Conservation (phyloP, 495 filamentous ascomycete genomes). For the Oleoguttula mirabilis region DNA sequence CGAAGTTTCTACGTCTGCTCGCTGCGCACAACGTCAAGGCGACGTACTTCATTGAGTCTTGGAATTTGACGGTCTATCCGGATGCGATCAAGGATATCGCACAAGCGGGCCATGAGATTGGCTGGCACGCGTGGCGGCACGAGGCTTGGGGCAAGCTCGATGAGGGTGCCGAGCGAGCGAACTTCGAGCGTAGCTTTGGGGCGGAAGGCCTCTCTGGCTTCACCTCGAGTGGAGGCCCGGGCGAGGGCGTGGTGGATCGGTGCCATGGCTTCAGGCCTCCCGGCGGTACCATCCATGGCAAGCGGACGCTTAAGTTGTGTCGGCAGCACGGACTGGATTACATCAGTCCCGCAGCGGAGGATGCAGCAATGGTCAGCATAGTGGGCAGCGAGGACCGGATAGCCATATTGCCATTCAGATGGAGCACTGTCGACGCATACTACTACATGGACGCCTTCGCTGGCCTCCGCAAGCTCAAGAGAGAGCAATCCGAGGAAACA, state of each 20-base stretch:
- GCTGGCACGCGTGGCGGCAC: slow-evolving; percentile 21
- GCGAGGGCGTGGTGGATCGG: slow-evolving; percentile 1
- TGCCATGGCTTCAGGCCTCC: slow-evolving; percentile 20
- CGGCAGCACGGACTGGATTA: slow-evolving; percentile 17
- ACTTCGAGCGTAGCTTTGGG: slow-evolving; percentile 19
- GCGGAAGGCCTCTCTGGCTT: slow-evolving; percentile 8
- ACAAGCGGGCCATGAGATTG: slow-evolving; percentile 15
- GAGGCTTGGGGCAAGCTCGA: slow-evolving; percentile 19
- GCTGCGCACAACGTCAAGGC: slow-evolving; percentile 13
- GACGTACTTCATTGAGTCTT: slow-evolving; percentile 21
- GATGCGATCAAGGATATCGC: slow-evolving; percentile 11
- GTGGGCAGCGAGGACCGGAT: slow-evolving; percentile 14
- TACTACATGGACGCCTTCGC: slow-evolving; percentile 20
- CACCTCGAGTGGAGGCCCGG: background rate
- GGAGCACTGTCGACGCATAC: slow-evolving; percentile 22
- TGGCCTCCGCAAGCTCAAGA: slow-evolving; percentile 15
- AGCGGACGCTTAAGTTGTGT: slow-evolving; percentile 17
- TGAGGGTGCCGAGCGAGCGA: slow-evolving; percentile 8
- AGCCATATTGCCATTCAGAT: slow-evolving; percentile 18
- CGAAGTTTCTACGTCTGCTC: slow-evolving; percentile 14
- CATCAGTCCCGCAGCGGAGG: slow-evolving; percentile 18
- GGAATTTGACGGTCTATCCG: slow-evolving; percentile 19
- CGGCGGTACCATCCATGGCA: slow-evolving; percentile 16
- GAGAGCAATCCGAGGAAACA: slow-evolving; percentile 3
- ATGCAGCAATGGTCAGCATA: slow-evolving; percentile 7